phyloP scores from a whole-genome alignment of 306 rosid species.

The Prunus armeniaca region DNA sequence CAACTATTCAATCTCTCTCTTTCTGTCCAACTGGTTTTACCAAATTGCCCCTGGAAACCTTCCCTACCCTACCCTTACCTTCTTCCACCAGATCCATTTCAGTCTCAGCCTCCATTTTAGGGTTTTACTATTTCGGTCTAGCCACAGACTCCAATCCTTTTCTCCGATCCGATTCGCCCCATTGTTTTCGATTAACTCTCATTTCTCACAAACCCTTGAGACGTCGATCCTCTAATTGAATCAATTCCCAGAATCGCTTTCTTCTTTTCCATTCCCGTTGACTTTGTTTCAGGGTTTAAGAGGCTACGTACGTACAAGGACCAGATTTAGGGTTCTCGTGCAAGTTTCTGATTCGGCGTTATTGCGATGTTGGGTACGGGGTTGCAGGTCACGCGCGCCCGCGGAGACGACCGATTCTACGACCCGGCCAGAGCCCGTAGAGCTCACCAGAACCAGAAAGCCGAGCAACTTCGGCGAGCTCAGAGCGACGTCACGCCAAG shows the following conservation, averaged over 20 bases:
- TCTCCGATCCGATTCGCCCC: slow-evolving; percentile 23
- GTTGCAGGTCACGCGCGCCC: slow-evolving; percentile 50
- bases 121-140: slow-evolving; percentile 18
- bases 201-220: slow-evolving; percentile 16
- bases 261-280: slow-evolving; percentile 34
- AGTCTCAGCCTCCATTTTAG: slow-evolving; percentile 34
- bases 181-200: background rate
- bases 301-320: background rate
- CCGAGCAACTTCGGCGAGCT: slow-evolving; percentile 48
- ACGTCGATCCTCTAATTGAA: slow-evolving; percentile 17
- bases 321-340: slow-evolving; percentile 16
- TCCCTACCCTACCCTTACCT: background rate
- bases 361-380: slow-evolving; percentile 67
- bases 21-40: slow-evolving; percentile 21
- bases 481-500: slow-evolving; percentile 46
- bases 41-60: slow-evolving; percentile 28
- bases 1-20: background rate
- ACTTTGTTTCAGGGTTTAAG: slow-evolving; percentile 32
- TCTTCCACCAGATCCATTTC: slow-evolving; percentile 48
- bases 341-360: slow-evolving; percentile 4
- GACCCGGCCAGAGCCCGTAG: slow-evolving; percentile 51
- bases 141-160: slow-evolving; percentile 5
- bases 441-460: slow-evolving; percentile 35
- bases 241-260: background rate
- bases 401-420: slow-evolving; percentile 71